Base-by-base conservation (phyloP, 495 filamentous ascomycete species). In the Neurospora tetraspora region DNA sequence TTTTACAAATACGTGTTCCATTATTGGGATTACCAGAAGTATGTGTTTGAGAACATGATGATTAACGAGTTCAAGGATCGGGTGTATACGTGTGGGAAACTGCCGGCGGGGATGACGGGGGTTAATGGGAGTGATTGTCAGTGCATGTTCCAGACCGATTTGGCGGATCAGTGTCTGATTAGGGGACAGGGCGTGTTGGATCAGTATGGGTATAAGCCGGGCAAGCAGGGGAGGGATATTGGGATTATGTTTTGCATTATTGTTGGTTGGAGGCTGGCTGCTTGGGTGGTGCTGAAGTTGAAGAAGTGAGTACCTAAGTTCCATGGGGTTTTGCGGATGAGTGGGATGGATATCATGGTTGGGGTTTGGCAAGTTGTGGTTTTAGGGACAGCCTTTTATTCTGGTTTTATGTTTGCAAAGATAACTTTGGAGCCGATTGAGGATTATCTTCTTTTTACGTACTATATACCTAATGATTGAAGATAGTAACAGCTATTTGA, bases 11-110 rank as follows among this genome's bases (percentile, higher is more conserved):
- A 95, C 78, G 91, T 92, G 1, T 94, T 94, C 75, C 89, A 92
- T 74, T 94, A 92, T 77, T 94, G 94, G 77, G 91, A 95, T 76
- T 94, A 94, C 77, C 91, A 93, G 82, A 85, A 88, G 23, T 95
- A 93, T 75, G 92, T 94, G 39, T 95, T 96, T 84, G 90, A 93
- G 74, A 93, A 92, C 20, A 94, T 96, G 93, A 93, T 96, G 92
- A 88, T 94, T 27, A 95, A 94, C 77, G 92, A 96, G 80, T 94
- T 96, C 77, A 81, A 79, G 0, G 43, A 88, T 16, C 80, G 92
- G 2, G 85, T 74, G 11, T 96, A 91, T 77, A 78, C 77, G 23
- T 95, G 92, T 74, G 85, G 81, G 1, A 65, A 3, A 18, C 68
- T 72, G 16, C 73, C 12, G 18, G 45, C 71, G 2, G 81, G 53